These are phyloP conservation scores for Phaffomyces opuntiae DNA, from an alignment of 805 yeast genomes.

Conservation along the genomic window DNA sequence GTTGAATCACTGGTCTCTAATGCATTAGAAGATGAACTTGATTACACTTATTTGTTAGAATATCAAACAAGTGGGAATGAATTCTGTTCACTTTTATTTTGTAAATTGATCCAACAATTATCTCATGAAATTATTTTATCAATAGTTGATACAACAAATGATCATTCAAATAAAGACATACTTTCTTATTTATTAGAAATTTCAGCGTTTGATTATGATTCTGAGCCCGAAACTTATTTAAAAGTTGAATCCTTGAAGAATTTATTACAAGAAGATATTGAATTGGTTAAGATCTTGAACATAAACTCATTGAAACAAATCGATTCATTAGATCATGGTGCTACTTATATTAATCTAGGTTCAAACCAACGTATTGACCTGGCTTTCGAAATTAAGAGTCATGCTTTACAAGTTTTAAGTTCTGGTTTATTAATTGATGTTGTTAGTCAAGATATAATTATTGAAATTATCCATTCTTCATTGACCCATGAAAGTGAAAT, in stretches of 20 bases:
- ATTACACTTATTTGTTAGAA: slow-evolving; percentile 27
- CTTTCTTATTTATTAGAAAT: slow-evolving; percentile 23
- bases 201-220: slow-evolving; percentile 22
- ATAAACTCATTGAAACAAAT: slow-evolving; percentile 18
- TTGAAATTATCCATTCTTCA: slow-evolving; percentile 41
- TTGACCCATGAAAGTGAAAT: slow-evolving; percentile 47
- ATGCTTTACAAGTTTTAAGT: slow-evolving; percentile 53
- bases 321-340: slow-evolving; percentile 45
- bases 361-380: slow-evolving; percentile 39
- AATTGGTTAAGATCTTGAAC: slow-evolving; percentile 12
- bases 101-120: slow-evolving; percentile 21
- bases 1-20: slow-evolving; percentile 25
- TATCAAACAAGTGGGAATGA: slow-evolving; percentile 30
- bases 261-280: slow-evolving; percentile 10
- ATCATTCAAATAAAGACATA: neutral
- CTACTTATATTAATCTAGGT: slow-evolving; percentile 46
- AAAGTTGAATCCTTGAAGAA: slow-evolving; percentile 15
- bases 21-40: slow-evolving; percentile 25
- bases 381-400: slow-evolving; percentile 48
- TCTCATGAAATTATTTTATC: slow-evolving; percentile 12
- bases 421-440: slow-evolving; percentile 44
- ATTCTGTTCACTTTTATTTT: slow-evolving; percentile 27
- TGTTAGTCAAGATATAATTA: slow-evolving; percentile 36
- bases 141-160: neutral
- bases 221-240: slow-evolving; percentile 18